Percentiles rank a stretch among this genome's conserved stretches.
Conservation (phyloP, 192 early-diverging fungal species). For the Coemansia sp. region DNA sequence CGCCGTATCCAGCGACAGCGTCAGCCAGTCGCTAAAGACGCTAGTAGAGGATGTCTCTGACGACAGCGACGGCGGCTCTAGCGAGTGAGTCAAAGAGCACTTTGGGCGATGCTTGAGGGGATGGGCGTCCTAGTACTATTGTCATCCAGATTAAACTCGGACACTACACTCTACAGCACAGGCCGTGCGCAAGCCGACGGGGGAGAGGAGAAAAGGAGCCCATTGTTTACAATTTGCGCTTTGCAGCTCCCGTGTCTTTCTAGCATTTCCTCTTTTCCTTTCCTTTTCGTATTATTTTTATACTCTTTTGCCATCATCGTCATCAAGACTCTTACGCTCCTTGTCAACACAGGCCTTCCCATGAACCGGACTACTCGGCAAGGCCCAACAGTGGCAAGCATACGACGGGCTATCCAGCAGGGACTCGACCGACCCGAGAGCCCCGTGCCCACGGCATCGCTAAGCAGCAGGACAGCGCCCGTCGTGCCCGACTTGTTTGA, state of each 20-base stretch:
- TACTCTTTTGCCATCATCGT: conserved; percentile 8
- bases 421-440: conserved; percentile 48
- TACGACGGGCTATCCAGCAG: conserved; percentile 52
- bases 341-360: background rate
- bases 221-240: conserved; percentile 2
- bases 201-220: background rate
- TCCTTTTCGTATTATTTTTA: background rate
- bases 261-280: conserved; percentile 3
- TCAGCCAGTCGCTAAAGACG: conserved; percentile 25
- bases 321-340: background rate
- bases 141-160: background rate
- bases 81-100: background rate
- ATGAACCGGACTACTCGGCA: conserved; percentile 34
- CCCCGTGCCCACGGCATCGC: conserved; percentile 29
- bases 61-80: conserved; percentile 16
- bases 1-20: conserved; percentile 12
- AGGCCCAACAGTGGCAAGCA: conserved; percentile 53
- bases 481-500: conserved; percentile 52
- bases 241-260: background rate
- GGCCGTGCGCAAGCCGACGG: background rate
- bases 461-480: conserved; percentile 40
- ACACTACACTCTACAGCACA: conserved; percentile 3
- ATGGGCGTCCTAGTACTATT: background rate
- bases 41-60: conserved; percentile 50
- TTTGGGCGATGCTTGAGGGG: conserved; percentile 4